Evolutionary conservation across 306 rosid species (phyloP).

Genomic region (Pachyrhizus erosus): DNA sequence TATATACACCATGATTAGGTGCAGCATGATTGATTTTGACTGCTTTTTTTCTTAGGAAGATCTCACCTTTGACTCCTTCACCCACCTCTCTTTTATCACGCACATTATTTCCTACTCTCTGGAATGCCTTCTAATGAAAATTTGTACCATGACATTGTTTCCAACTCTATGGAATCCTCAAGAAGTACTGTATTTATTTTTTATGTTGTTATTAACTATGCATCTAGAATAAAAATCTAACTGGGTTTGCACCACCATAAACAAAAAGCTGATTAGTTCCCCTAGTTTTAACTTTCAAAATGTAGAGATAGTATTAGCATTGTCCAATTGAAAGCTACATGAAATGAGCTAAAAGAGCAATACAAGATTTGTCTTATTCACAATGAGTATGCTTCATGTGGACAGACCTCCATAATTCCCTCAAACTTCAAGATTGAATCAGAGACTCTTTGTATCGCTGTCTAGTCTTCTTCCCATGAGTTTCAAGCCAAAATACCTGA

Average conservation of each 20-base stretch:
- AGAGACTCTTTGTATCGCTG: background rate
- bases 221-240: constrained; percentile 4
- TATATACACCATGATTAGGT: constrained; percentile 61
- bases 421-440: constrained; percentile 2
- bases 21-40: constrained; percentile 84
- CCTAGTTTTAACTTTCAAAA: constrained; percentile 12
- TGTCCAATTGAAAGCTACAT: background rate
- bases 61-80: constrained; percentile 63
- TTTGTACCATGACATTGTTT: constrained; percentile 22
- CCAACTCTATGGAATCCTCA: background rate
- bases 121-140: constrained; percentile 32
- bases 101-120: constrained; percentile 31
- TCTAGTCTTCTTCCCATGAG: constrained; percentile 29
- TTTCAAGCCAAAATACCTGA: constrained; percentile 19
- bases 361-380: background rate
- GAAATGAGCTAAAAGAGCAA: background rate
- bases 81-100: constrained; percentile 22
- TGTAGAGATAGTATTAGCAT: background rate
- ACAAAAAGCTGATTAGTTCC: background rate
- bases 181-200: background rate
- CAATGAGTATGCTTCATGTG: constrained; percentile 33
- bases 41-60: constrained; percentile 58
- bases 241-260: background rate
- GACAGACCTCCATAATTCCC: constrained; percentile 17
- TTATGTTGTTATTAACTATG: constrained; percentile 5